Evolutionary conservation across 345 rosid genomes (phyloP).

Genomic region (Punica granatum): DNA sequence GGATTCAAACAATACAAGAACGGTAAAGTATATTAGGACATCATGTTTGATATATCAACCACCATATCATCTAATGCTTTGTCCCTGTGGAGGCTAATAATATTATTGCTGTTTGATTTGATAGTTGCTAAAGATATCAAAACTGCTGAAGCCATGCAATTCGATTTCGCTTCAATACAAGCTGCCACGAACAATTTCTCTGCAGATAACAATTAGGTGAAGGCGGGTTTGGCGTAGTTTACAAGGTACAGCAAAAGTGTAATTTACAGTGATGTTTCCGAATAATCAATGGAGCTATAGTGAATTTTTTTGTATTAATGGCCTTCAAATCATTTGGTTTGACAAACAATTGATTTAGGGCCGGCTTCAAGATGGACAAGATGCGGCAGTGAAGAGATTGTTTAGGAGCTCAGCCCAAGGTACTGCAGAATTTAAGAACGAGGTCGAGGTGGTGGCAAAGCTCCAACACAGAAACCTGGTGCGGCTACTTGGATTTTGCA

Average conservation of each 20-base stretch:
- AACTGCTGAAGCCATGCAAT: slow-evolving; percentile 13
- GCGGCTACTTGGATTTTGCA: slow-evolving; percentile 23
- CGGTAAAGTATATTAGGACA: too few species aligned
- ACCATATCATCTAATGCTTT: background rate
- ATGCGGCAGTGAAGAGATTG: slow-evolving; percentile 30
- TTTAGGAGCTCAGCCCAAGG: slow-evolving; percentile 23
- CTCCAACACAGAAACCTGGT: slow-evolving; percentile 37
- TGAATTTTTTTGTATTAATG: background rate
- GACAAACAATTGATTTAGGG: background rate
- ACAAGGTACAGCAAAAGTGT: slow-evolving; percentile 26
- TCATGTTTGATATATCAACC: background rate
- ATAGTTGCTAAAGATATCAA: background rate
- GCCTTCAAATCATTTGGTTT: background rate
- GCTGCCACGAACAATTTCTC: slow-evolving; percentile 35
- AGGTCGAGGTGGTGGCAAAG: slow-evolving; percentile 23
- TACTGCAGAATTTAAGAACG: slow-evolving; percentile 28
- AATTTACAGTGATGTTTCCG: background rate
- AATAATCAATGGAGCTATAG: background rate
- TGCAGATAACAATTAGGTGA: slow-evolving; percentile 31
- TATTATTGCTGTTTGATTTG: slow-evolving; percentile 14
- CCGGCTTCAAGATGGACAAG: slow-evolving; percentile 11
- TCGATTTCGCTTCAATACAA: slow-evolving; percentile 15
- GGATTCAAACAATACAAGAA: too few species aligned
- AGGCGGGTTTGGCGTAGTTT: slow-evolving; percentile 49
- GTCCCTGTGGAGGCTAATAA: too few species aligned